Evolutionary conservation across 2,329 filamentous ascomycete species (phyloP), one percentile per base, ranked within the genome.

Genomic region (Aureobasidium pullulans): DNA sequence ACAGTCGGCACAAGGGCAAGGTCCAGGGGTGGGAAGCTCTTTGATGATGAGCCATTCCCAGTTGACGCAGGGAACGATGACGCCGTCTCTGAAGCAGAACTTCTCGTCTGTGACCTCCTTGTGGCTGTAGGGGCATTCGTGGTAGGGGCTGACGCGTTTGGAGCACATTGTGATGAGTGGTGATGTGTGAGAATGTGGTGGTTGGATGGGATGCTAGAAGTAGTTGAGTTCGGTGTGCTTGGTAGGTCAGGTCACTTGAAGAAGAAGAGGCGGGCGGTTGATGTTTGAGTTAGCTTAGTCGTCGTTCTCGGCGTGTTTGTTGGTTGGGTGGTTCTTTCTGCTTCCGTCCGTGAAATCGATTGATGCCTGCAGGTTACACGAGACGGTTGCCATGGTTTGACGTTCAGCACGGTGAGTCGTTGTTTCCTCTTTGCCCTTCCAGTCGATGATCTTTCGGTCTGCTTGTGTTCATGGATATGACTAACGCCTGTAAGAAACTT

Each of bases 31-130:
- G 10, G 50, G 50, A 32, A 43, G 39, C 3, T 43, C 50, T n/a
- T 54, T 54, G 28, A 54, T 43, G 39, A 54, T 7, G 19, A 54
- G 16, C 50, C 50, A 54, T n/a, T 54, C 16, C 37, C 29, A 43
- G 10, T 28, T 8, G 19, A 8, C 23, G 29, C 50, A 54, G 8
- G 50, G 50, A 19, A 15, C 28, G 19, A 39, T 19, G 9, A 29
- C 15, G 15, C 50, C 50, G 3, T 23, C 23, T n/a, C 37, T 54
- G 28, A 34, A 1, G 16, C 50, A 54, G 13, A 54, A 4, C 19
- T 54, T 54, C n/a, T 54, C 37, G 7, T 43, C 37, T 7, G 39
- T 31, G n/a, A 11, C 13, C 3, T 19, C 16, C 11, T 43, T 32
- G 39, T 19, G 15, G 39, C 28, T 19, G 39, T 43, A 34, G n/a